Evolutionary conservation across 805 yeast genomes (phyloP), one percentile per base, ranked within the genome.

Genomic region (Lipomyces yamadae): DNA sequence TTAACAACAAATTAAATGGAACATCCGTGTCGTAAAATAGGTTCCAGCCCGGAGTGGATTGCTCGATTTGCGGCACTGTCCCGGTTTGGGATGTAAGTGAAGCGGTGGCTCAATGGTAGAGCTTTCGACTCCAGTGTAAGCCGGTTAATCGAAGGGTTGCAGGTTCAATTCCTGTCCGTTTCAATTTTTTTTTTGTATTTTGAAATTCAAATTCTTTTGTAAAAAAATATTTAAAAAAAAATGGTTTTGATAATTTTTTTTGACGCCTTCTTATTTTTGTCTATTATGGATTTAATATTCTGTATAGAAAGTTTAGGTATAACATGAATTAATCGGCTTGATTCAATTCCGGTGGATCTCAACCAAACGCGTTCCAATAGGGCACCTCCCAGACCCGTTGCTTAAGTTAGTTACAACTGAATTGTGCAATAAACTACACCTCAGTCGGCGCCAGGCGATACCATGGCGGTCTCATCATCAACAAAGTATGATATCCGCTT

Each of bases 141-240:
- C 75, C 74, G 81, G 84, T 79, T 78, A 86, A 52, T 86, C 91
- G 87, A 86, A 86, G 86, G 91, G 91, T 84, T 87, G 91, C 90
- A 87, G 90, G 91, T 87, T 87, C 91, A 85, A 87, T 86, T 87
- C 91, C 90, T 87, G 91, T 86, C 89, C 88, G 89, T 86, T 87
- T 85, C 88, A 85, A 69, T 74, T 80, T 76, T 79, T 78, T 73
- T 72, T 50, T 2, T 7, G 4, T 33, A 18, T 53, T 33, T 15
- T 33, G 37, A 42, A 35, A 42, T 37, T 63, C 2, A 6, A 10
- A 24, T 1, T 15, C 29, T 32, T 29, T 29, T 48, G 2, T 48
- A 2, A 48, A 0, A 48, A 24, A 8, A n/a, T n/a, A n/a, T n/a
- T 37, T 37, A 1, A 6, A 10, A 37, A 13, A 37, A 10, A 37